Base-by-base conservation (phyloP, 768 basidiomycete species). In the Austroboletus eburneus region DNA sequence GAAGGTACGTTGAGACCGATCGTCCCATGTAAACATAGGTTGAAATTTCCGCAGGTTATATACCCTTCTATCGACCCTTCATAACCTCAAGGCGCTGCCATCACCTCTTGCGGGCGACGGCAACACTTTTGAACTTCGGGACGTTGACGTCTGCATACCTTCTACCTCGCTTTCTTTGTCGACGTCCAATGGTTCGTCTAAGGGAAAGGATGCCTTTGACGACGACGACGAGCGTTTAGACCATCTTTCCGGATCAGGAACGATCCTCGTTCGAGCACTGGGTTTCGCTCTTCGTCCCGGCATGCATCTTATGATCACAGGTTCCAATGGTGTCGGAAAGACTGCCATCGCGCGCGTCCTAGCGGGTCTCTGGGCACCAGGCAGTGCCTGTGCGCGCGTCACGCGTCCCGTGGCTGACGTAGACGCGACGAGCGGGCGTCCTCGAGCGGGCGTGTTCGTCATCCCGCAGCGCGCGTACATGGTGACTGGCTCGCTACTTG, bases 401-500 rank as follows among this genome's bases (percentile, higher is more conserved):
- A 59, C 49, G 36, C 67, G 71, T 9, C 72, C 63, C 12, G 49
- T 48, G 0, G 24, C 59, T 10, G 39, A 47, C 9, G 16, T 8
- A 9, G 59, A 65, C 59, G 27, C 69, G 54, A 37, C 63, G 52
- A 55, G 65, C 57, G 61, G 72, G 49, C 69, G 72, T 56, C 35
- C 36, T 4, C 47, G 50, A 16, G 48, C 71, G 12, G 80, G 81
- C 17, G 75, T 88, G n/a, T 84, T 90, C 51, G 81, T 96, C 46
- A 78, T 98, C 3, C 95, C 95, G 4, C 95, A 98, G 67, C 73
- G 94, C 13, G 84, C 92, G 20, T 98, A 98, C 65, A 90, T 97
- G 79, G 85, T 87, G 23, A 75, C 81, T 0, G 95, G 95, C 0
- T 85, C 83, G 51, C 68, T 98, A 37, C 70, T 95, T 14, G 93